Percentiles rank a stretch among this genome's conserved stretches.
phyloP scores from a whole-genome alignment of 441 rosid genomes.

The Aquilaria agallochum region DNA sequence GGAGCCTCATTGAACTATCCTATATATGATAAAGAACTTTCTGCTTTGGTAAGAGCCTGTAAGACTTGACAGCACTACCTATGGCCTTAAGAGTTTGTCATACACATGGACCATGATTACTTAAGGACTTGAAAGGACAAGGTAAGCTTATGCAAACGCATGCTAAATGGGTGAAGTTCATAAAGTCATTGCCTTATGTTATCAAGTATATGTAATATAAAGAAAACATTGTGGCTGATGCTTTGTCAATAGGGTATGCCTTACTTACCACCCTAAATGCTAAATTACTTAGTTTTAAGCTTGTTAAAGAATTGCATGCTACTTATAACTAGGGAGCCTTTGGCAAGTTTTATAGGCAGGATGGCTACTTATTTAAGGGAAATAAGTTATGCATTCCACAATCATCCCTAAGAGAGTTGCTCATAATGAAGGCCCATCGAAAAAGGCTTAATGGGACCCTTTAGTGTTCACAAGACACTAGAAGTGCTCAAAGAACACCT shows the following conservation, averaged over 20 bases:
- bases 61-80: too few species aligned
- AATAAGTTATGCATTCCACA: too few species aligned
- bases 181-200: background rate
- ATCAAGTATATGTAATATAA: background rate
- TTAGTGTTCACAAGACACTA: too few species aligned
- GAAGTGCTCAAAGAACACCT: background rate
- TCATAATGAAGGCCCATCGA: too few species aligned
- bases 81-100: too few species aligned
- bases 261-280: background rate
- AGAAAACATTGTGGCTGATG: background rate
- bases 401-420: too few species aligned
- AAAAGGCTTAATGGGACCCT: too few species aligned
- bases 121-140: background rate
- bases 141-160: background rate
- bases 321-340: background rate
- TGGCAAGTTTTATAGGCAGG: too few species aligned
- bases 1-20: background rate
- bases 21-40: background rate
- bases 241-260: background rate
- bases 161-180: too few species aligned
- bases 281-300: background rate
- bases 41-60: too few species aligned
- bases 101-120: too few species aligned
- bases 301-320: background rate
- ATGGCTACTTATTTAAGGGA: too few species aligned